These are phyloP conservation scores for Xylaria nigripes DNA, from an alignment of 495 filamentous ascomycete species.

Conservation along the genomic window DNA sequence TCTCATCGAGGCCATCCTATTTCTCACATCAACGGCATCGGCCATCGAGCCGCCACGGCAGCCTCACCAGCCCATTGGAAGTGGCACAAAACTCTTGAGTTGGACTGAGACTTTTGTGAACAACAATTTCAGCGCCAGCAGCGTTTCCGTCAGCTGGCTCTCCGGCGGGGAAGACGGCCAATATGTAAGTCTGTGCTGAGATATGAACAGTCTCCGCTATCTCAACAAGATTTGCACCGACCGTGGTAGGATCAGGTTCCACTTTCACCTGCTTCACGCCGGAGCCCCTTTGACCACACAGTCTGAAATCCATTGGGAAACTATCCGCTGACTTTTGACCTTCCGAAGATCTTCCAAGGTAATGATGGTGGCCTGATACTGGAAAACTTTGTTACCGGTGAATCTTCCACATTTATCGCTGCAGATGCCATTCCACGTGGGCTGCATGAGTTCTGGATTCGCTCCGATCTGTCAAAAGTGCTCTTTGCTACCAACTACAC, in stretches of 20 bases:
- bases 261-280: neutral
- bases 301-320: neutral
- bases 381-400: constrained; percentile 41
- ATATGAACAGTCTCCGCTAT: neutral
- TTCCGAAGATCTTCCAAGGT: constrained; percentile 28
- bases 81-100: constrained; percentile 33
- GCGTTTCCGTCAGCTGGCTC: constrained; percentile 41
- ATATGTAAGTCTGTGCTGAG: constrained; percentile 21
- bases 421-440: constrained; percentile 29
- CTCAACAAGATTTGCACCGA: neutral
- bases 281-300: too few species aligned
- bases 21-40: constrained; percentile 3
- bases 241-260: neutral
- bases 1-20: neutral
- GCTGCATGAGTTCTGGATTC: constrained; percentile 29
- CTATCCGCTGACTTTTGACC: neutral
- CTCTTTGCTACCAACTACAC: constrained; percentile 48
- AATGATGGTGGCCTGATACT: constrained; percentile 38
- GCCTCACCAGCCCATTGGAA: constrained; percentile 31
- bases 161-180: constrained; percentile 35
- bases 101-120: constrained; percentile 35
- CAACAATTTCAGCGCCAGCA: constrained; percentile 22
- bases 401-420: constrained; percentile 38
- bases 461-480: constrained; percentile 36
- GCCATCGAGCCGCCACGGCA: constrained; percentile 33